Base-by-base conservation (phyloP, 2,329 filamentous ascomycete species). In the Penicillium sp. region DNA sequence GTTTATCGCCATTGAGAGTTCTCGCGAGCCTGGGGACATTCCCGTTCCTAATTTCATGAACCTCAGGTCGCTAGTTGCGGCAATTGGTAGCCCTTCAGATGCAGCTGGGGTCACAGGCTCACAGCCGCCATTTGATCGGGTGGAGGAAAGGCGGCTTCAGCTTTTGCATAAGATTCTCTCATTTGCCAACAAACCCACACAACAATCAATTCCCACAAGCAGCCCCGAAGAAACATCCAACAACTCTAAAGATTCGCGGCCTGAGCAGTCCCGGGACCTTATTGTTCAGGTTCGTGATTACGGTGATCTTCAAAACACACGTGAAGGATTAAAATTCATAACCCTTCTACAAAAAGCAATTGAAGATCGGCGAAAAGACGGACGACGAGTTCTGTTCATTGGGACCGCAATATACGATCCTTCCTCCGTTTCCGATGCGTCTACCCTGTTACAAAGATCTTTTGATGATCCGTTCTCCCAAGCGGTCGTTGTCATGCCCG, bases 261-360 rank as follows among this genome's bases (percentile, higher is more conserved):
- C 60, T 31, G 69, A 67, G 23, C 64, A 66, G 30, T 63, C 58
- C 57, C 68, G 72, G 70, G 72, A 82, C 26, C 83, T 93, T 7
- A 88, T 98, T 61, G 82, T 96, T 45, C 92, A 92, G 69, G 80
- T 97, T 13, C 87, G 91, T 72, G 92, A 98, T 73, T 91, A 92
- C 70, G 88, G 91, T 57, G 91, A 96, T 66, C 82, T 99, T 8
- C 87, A 85, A 69, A 85, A 86, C 71, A 89, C 90, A 0, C 75
- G 85, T 6, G 88, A 92, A 61, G 92, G 92, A 11, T 83, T 86
- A 2, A 83, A 85, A 23, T 85, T 98, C 35, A 79, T 97, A 7
- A 80, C 83, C 46, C 87, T 89, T 62, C 79, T 99, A 13, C 88
- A 91, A 57, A 84, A 86, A 52, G 82, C 90, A 7, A 86, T 96